phyloP scores from a whole-genome alignment of 306 rosid genomes.

The Urtica urens region DNA sequence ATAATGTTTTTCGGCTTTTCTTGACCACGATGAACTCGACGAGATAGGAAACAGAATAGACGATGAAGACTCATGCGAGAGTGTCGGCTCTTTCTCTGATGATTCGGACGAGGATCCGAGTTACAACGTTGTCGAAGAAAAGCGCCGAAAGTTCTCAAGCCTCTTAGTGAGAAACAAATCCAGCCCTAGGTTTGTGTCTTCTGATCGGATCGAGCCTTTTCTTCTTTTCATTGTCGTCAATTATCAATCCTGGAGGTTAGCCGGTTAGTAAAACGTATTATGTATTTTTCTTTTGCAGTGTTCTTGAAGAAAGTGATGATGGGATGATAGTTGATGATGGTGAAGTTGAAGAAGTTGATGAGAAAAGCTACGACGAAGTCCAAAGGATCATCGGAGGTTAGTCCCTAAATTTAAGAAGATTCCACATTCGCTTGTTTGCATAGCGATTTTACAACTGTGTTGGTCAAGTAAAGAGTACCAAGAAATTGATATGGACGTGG shows the following conservation, averaged over 20 bases:
- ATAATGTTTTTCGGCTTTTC: constrained; percentile 15
- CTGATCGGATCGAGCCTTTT: too few relatives aligned
- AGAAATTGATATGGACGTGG: too few relatives aligned
- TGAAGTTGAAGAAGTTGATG: constrained; percentile 27
- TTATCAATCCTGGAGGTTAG: neutral
- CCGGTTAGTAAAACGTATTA: constrained; percentile 1
- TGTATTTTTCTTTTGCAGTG: constrained; percentile 25
- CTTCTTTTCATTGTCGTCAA: too few relatives aligned
- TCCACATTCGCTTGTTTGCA: neutral
- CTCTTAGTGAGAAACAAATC: constrained; percentile 37
- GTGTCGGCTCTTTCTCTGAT: too few relatives aligned
- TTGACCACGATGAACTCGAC: constrained; percentile 31
- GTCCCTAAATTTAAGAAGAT: neutral
- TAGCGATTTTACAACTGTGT: too few relatives aligned
- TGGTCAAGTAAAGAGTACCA: too few relatives aligned
- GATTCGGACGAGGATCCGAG: constrained; percentile 34
- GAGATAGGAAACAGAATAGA: constrained; percentile 42
- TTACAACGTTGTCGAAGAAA: constrained; percentile 31
- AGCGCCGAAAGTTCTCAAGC: constrained; percentile 26
- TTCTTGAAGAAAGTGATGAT: constrained; percentile 12
- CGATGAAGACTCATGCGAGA: too few relatives aligned
- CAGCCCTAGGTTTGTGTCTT: constrained; percentile 21
- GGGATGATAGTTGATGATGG: constrained; percentile 17
- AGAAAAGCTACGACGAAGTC: constrained; percentile 25
- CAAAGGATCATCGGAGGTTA: constrained; percentile 37